These are phyloP conservation scores for Phytophthora megakarya DNA, from an alignment of 352 stramenopile genomes.

Conservation along the genomic window DNA sequence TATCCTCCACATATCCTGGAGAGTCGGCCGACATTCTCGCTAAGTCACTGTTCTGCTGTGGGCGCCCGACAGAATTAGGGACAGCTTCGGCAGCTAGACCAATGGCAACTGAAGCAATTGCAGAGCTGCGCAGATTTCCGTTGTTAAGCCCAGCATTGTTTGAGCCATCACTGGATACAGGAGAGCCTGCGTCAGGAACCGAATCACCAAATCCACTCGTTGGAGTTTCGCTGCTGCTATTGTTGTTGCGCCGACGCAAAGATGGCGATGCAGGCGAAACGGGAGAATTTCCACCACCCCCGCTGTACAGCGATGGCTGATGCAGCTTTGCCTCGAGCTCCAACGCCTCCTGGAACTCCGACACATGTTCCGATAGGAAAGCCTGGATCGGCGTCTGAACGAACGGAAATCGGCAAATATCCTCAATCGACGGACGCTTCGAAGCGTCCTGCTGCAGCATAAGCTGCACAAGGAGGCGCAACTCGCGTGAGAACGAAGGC, in stretches of 20 bases:
- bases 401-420: slow-evolving; percentile 89
- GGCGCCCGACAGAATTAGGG: slow-evolving; percentile 29
- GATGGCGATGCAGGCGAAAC: slow-evolving; percentile 45
- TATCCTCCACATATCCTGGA: slow-evolving; percentile 56
- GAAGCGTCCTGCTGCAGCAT: slow-evolving; percentile 88
- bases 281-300: slow-evolving; percentile 38
- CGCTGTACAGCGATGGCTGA: slow-evolving; percentile 74
- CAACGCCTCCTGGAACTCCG: slow-evolving; percentile 85
- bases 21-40: slow-evolving; percentile 44
- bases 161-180: slow-evolving; percentile 53
- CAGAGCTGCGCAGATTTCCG: slow-evolving; percentile 55
- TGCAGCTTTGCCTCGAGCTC: slow-evolving; percentile 89
- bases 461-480: slow-evolving; percentile 84
- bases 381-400: slow-evolving; percentile 84
- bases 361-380: slow-evolving; percentile 85
- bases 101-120: slow-evolving; percentile 57
- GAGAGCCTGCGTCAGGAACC: slow-evolving; percentile 39
- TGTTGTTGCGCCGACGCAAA: slow-evolving; percentile 52
- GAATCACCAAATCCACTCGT: slow-evolving; percentile 38
- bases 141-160: slow-evolving; percentile 51
- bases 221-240: slow-evolving; percentile 48
- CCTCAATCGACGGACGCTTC: slow-evolving; percentile 88
- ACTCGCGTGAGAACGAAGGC: slow-evolving; percentile 76
- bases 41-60: slow-evolving; percentile 45
- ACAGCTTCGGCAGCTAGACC: slow-evolving; percentile 55